A percentile compares a stretch with the other conserved stretches of the same genome.
Evolutionary conservation across 768 basidiomycete species (phyloP).

Genomic region (Gautieria morchelliformis): DNA sequence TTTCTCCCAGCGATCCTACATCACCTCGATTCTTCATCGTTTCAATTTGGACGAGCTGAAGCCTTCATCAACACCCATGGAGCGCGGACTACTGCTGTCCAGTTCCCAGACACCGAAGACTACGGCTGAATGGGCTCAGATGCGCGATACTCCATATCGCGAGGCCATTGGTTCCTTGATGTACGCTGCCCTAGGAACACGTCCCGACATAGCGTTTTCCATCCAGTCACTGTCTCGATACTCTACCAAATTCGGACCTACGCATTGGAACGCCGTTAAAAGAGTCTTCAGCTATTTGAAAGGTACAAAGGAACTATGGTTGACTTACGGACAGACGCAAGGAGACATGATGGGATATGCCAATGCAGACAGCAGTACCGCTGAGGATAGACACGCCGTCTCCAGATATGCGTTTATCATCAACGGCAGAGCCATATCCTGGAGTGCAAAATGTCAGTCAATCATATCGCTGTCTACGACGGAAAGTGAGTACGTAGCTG

Average conservation of each 20-base stretch:
- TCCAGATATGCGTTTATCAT: constrained; percentile 28
- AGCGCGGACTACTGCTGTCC: neutral
- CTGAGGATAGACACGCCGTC: constrained; percentile 19
- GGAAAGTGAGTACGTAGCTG: constrained; percentile 38
- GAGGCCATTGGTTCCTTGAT: too few species aligned
- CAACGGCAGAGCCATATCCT: constrained; percentile 22
- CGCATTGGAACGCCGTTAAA: constrained; percentile 5
- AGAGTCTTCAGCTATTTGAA: constrained; percentile 8
- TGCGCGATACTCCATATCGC: too few species aligned
- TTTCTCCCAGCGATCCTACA: constrained; percentile 11
- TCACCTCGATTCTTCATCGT: constrained; percentile 7
- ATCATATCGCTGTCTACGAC: constrained; percentile 26
- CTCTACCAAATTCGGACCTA: constrained; percentile 1
- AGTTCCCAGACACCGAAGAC: too few species aligned
- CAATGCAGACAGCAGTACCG: constrained; percentile 19
- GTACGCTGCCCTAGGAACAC: too few species aligned
- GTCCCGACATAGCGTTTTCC: neutral
- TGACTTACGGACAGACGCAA: neutral
- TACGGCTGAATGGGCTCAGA: too few species aligned
- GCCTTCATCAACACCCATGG: constrained; percentile 5
- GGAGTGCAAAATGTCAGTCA: constrained; percentile 26
- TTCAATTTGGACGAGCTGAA: constrained; percentile 3
- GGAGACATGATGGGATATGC: constrained; percentile 11
- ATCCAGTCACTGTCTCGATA: constrained; percentile 8
- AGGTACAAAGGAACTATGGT: neutral